A percentile compares a stretch with the other conserved stretches of the same genome.
Conservation (phyloP, 1,284 basidiomycete species). For the Malassezia obtusa region DNA sequence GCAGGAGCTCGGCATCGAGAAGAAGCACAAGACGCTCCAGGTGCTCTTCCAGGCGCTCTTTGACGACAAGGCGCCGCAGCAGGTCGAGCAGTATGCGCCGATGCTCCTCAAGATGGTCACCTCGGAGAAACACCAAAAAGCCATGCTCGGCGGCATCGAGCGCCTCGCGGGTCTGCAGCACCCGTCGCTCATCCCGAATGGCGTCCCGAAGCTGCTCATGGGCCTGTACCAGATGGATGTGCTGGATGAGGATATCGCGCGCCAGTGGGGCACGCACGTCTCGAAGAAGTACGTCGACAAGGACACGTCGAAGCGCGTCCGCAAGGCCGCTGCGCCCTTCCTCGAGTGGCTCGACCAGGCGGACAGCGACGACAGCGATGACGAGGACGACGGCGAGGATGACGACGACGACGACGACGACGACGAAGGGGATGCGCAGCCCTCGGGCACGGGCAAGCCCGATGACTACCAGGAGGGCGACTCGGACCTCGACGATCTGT, state of each 20-base stretch:
- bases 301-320: constrained; percentile 86
- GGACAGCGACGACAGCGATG: constrained; percentile 35
- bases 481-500: constrained; percentile 39
- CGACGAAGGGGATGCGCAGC: background rate
- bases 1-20: constrained; percentile 81
- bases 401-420: constrained; percentile 17
- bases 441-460: constrained; percentile 12
- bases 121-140: constrained; percentile 86
- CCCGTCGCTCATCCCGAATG: constrained; percentile 42
- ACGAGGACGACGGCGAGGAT: constrained; percentile 26
- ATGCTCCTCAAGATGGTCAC: constrained; percentile 63
- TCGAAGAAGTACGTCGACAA: constrained; percentile 93
- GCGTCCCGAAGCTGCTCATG: constrained; percentile 88
- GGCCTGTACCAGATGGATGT: constrained; percentile 83
- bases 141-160: constrained; percentile 59
- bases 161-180: constrained; percentile 39
- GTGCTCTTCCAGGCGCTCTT: constrained; percentile 81
- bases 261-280: constrained; percentile 91
- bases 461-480: constrained; percentile 34
- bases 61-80: constrained; percentile 63
- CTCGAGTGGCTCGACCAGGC: constrained; percentile 52
- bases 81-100: constrained; percentile 65
- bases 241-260: constrained; percentile 80
- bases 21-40: constrained; percentile 85
- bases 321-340: constrained; percentile 90